Evolutionary conservation across 352 stramenopile species (phyloP).

Genomic region (Saprolegnia diclina): DNA sequence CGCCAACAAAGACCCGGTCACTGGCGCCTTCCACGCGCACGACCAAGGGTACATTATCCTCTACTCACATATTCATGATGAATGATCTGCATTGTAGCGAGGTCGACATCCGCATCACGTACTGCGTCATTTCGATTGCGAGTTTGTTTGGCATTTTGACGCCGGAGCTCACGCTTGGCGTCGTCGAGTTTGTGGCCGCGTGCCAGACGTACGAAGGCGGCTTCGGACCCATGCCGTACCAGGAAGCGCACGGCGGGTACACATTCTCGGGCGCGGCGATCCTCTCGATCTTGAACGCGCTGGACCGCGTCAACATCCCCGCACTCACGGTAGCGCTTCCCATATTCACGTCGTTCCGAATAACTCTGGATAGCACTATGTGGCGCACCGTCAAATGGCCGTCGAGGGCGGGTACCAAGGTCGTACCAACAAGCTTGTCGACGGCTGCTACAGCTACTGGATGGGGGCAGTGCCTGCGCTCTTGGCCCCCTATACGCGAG

Average conservation of each 20-base stretch:
- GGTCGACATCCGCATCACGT: constrained; percentile 95
- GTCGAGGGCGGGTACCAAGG: constrained; percentile 91
- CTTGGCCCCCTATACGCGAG: constrained; percentile 34
- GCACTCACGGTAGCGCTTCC: constrained; percentile 40
- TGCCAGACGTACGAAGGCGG: constrained; percentile 99
- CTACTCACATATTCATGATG: not conserved
- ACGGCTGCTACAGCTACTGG: constrained; percentile 99
- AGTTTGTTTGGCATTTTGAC: constrained; percentile 91
- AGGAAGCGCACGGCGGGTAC: constrained; percentile 98
- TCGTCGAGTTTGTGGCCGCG: constrained; percentile 68
- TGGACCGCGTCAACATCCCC: constrained; percentile 49
- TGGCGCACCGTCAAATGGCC: constrained; percentile 91
- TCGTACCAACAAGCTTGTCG: constrained; percentile 98
- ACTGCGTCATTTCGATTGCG: constrained; percentile 94
- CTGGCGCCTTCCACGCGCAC: constrained; percentile 95
- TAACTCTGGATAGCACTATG: constrained; percentile 31
- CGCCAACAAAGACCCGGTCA: constrained; percentile 68
- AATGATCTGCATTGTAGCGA: constrained; percentile 49
- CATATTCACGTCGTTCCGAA: not conserved
- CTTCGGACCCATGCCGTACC: constrained; percentile 86
- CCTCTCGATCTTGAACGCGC: constrained; percentile 85
- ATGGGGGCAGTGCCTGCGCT: constrained; percentile 89
- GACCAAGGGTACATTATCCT: constrained; percentile 76
- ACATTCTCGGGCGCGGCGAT: constrained; percentile 95
- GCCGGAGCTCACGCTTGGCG: constrained; percentile 69